Conservation (phyloP, 306 rosid species). For the Nissolia schottii region DNA sequence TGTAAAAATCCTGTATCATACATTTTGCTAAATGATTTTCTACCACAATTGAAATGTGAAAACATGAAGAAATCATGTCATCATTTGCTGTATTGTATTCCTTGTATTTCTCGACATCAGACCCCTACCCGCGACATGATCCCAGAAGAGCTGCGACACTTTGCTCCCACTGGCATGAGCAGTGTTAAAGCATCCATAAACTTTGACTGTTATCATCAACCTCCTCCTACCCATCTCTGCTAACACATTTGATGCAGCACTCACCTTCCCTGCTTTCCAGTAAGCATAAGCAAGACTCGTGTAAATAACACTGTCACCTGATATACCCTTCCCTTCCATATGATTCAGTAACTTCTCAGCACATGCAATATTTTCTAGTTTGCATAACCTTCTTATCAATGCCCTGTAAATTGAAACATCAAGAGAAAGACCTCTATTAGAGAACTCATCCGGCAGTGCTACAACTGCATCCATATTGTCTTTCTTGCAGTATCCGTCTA, state of each 20-base stretch:
- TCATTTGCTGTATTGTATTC: constrained; percentile 47
- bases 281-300: constrained; percentile 69
- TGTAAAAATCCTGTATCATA: background rate
- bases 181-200: constrained; percentile 54
- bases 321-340: constrained; percentile 56
- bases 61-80: constrained; percentile 14
- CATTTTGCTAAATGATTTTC: background rate
- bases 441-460: constrained; percentile 59
- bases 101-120: constrained; percentile 58
- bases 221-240: constrained; percentile 65
- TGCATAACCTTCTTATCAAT: constrained; percentile 73
- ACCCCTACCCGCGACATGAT: constrained; percentile 58
- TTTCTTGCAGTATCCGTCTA: constrained; percentile 60
- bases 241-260: constrained; percentile 42
- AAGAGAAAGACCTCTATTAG: constrained; percentile 48
- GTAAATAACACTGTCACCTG: constrained; percentile 62
- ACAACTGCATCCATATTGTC: constrained; percentile 52
- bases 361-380: constrained; percentile 46
- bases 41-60: background rate
- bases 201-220: constrained; percentile 60
- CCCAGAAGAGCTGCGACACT: constrained; percentile 61
- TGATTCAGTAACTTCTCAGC: constrained; percentile 53
- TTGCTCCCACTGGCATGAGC: constrained; percentile 38
- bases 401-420: constrained; percentile 76
- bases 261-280: constrained; percentile 60